Evolutionary conservation across 78 protist genomes (phyloP).

Genomic region (Chrysochromulina tobinii): DNA sequence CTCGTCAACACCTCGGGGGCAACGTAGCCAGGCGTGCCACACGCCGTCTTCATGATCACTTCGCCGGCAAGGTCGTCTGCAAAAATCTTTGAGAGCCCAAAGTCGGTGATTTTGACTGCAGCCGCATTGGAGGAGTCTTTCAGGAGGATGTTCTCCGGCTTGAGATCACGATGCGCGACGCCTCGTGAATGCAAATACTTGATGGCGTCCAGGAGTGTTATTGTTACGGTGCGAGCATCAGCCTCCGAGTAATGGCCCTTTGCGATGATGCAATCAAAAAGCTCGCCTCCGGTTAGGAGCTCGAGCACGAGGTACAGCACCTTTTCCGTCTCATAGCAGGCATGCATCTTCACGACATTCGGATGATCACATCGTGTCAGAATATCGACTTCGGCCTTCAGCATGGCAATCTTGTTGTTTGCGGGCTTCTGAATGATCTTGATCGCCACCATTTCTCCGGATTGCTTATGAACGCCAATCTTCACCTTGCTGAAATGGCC

Average conservation of each 20-base stretch:
- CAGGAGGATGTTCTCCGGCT: conserved; percentile 62
- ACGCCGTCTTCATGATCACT: conserved; percentile 69
- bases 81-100: conserved; percentile 75
- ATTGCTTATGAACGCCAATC: not conserved
- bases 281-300: conserved; percentile 86
- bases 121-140: not conserved
- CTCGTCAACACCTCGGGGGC: conserved; percentile 66
- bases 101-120: conserved; percentile 75
- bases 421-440: conserved; percentile 31
- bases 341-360: conserved; percentile 42
- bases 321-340: conserved; percentile 11
- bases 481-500: conserved; percentile 14
- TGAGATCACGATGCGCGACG: conserved; percentile 86
- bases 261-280: conserved; percentile 81
- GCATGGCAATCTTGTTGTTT: conserved; percentile 36
- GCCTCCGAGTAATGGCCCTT: conserved; percentile 81
- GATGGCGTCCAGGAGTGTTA: conserved; percentile 75
- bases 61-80: conserved; percentile 39
- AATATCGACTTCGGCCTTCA: conserved; percentile 69
- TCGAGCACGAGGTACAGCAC: conserved; percentile 38
- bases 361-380: conserved; percentile 52
- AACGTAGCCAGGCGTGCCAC: conserved; percentile 81
- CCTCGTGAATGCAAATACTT: conserved; percentile 81
- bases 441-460: conserved; percentile 45
- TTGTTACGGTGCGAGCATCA: conserved; percentile 72